Evolutionary conservation across 768 basidiomycete genomes (phyloP), one percentile per base, ranked within the genome.

Genomic region (Phylloporus sp.): DNA sequence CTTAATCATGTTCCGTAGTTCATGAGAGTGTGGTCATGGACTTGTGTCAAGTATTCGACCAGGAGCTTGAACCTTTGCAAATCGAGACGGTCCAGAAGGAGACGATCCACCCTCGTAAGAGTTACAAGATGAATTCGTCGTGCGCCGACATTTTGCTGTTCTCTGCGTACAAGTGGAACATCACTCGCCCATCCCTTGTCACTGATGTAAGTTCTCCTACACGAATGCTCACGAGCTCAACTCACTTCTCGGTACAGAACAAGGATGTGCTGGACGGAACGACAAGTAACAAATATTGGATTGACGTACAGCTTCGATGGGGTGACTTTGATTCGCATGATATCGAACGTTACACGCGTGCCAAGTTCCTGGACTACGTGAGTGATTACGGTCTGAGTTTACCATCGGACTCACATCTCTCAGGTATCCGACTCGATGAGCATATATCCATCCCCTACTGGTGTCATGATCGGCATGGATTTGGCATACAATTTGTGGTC

Each of bases 41-140:
- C 74, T 62, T 93, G 81, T 96, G 94, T 72, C 95, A 98, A 78
- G 95, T 98, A 18, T 96, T 99, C 60, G 96, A 99, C 70, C 94
- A 97, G 69, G 96, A 99, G 62, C 76, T 99, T 27, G 96, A 99
- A 65, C 94, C 96, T 4, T 71, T 99, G 14, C 93, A 97, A 57
- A 99, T 99, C 58, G 96, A 98, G 75, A 98, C 94, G 0, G 96
- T 99, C 0, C 96, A 98, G 68, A 99, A 99, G 69, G 96, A 99
- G 69, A 97, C 96, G 0, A 99, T 99, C 51, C 96, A 96, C 67
- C 95, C 95, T 58, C 89, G 95, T 71, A 97, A 97, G 77, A 96
- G 92, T 76, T 99, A 99, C 81, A 99, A 99, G 81, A 98, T 99
- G 96, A 99, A 99, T 71, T 96, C 93, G 8, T 95, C 93, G n/a